A percentile compares a stretch with the other conserved stretches of the same genome.
Evolutionary conservation across 495 filamentous ascomycete genomes (phyloP).

Genomic region (Podospora australis): DNA sequence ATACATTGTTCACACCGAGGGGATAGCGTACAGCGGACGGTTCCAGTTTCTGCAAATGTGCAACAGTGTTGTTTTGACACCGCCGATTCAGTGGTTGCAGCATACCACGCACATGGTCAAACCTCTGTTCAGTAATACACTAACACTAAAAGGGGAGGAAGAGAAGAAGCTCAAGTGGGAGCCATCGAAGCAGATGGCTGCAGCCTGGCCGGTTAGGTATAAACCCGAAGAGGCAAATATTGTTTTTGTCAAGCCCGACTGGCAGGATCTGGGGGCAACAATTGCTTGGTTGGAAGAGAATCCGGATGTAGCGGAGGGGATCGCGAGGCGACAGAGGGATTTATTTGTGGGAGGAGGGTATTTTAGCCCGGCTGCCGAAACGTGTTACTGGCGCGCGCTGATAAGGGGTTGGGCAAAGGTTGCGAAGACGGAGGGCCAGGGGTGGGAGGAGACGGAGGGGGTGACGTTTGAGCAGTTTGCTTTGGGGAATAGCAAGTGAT

Average conservation of each 20-base stretch:
- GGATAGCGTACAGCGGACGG: constrained; percentile 51
- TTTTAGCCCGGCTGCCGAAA: constrained; percentile 44
- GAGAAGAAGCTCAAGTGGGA: constrained; percentile 17
- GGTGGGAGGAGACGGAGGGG: constrained; percentile 28
- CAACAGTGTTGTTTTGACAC: constrained; percentile 40
- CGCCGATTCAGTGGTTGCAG: constrained; percentile 45
- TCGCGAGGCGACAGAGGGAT: constrained; percentile 43
- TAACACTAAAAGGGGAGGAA: constrained; percentile 13
- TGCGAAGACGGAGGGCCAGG: constrained; percentile 27
- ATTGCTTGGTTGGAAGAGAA: constrained; percentile 39
- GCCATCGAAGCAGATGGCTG: constrained; percentile 12
- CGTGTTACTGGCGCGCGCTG: constrained; percentile 48
- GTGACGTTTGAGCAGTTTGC: constrained; percentile 39
- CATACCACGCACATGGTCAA: constrained; percentile 42
- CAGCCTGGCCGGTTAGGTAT: constrained; percentile 34
- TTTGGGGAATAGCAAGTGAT: constrained; percentile 22
- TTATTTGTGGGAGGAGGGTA: constrained; percentile 40
- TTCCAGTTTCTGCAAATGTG: constrained; percentile 51
- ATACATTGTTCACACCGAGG: constrained; percentile 56
- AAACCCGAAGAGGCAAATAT: constrained; percentile 40
- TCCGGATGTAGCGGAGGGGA: constrained; percentile 37
- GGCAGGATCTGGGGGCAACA: constrained; percentile 43
- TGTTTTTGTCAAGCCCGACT: constrained; percentile 47
- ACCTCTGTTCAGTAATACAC: constrained; percentile 34
- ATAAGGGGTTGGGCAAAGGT: constrained; percentile 42